phyloP scores from a whole-genome alignment of 139 green algal genomes.

The Astrephomene gubernaculifera region DNA sequence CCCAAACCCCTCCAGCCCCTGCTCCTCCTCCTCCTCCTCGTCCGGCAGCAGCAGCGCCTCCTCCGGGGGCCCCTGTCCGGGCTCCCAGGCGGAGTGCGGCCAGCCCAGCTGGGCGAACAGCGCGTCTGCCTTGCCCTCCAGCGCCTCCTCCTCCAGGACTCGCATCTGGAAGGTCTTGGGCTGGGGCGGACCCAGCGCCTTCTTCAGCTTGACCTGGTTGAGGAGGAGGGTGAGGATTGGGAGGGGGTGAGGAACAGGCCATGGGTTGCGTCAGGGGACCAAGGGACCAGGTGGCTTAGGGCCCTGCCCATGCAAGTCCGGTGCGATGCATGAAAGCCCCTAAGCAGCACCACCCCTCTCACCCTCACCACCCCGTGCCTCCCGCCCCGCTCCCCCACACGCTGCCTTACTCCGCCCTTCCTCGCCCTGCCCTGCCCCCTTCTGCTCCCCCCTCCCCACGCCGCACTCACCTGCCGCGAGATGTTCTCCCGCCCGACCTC shows the following conservation, averaged over 20 bases:
- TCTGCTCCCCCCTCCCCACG: not conserved
- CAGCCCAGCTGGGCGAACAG: slow-evolving; percentile 10
- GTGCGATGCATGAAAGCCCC: no score
- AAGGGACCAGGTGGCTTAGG: no score
- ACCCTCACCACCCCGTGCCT: no score
- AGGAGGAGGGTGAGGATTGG: not conserved
- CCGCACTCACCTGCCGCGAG: not conserved
- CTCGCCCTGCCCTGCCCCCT: no score
- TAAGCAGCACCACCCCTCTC: no score
- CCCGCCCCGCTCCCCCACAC: no score
- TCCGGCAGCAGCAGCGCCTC: not conserved
- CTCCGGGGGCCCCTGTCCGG: slow-evolving; percentile 1
- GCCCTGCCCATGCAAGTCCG: no score
- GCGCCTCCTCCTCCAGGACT: slow-evolving; percentile 10
- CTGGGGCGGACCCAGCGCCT: slow-evolving; percentile 20
- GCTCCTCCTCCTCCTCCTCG: not conserved
- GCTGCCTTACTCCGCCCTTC: no score
- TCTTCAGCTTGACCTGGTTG: slow-evolving; percentile 40
- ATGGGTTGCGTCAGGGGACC: no score
- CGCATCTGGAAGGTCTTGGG: slow-evolving; percentile 19
- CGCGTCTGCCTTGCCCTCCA: slow-evolving; percentile 29
- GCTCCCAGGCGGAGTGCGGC: slow-evolving; percentile 25
- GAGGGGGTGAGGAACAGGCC: no score
- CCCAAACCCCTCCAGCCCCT: not conserved
- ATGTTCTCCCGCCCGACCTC: slow-evolving; percentile 32